Conservation (phyloP, 1,139 yeast genomes). For the Zygosaccharomyces pseudobailii region DNA sequence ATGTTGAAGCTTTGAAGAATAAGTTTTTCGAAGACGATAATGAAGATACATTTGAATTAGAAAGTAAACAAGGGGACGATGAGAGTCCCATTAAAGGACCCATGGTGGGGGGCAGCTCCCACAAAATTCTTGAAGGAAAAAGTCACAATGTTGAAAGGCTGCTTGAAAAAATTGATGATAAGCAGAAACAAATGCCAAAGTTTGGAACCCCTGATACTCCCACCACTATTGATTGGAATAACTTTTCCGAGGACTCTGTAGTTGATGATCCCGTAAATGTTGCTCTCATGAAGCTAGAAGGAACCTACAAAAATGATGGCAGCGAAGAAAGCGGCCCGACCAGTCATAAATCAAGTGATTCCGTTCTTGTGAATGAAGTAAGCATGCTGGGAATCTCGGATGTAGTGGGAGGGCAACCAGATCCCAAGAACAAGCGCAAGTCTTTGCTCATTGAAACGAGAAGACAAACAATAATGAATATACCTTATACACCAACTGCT, state of each 20-base stretch:
- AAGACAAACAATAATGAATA: constrained; percentile 36
- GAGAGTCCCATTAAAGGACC: neutral
- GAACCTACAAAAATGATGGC: constrained; percentile 40
- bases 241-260: constrained; percentile 71
- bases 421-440: constrained; percentile 26
- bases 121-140: neutral
- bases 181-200: constrained; percentile 8
- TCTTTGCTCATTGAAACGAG: constrained; percentile 37
- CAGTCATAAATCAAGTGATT: constrained; percentile 18
- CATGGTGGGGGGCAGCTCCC: neutral
- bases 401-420: constrained; percentile 13
- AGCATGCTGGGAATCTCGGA: constrained; percentile 29
- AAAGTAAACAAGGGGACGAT: neutral
- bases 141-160: neutral
- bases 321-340: constrained; percentile 4
- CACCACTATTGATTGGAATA: constrained; percentile 67
- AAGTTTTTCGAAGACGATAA: constrained; percentile 25
- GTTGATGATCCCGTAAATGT: constrained; percentile 68
- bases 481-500: constrained; percentile 22
- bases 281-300: constrained; percentile 75
- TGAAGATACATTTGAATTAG: constrained; percentile 11
- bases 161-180: constrained; percentile 7
- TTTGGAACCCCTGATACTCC: constrained; percentile 9
- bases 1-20: constrained; percentile 29
- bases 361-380: constrained; percentile 30